phyloP scores from a whole-genome alignment of 2,329 filamentous ascomycete species.

The Trichophyton rubrum region DNA sequence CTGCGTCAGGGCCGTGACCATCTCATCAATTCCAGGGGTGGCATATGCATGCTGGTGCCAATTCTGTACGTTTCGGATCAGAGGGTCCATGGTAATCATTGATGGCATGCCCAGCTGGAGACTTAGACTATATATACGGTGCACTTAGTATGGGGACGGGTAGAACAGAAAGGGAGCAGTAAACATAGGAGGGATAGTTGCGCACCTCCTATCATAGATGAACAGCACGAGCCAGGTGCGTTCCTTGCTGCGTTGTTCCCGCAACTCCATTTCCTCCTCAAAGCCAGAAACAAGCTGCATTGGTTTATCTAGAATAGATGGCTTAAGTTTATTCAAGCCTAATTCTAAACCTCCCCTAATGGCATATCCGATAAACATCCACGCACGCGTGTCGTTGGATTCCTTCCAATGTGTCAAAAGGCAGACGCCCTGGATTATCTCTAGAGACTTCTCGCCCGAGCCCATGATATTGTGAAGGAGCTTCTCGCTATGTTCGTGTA shows the following conservation, averaged over 20 bases:
- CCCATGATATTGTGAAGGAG: slow-evolving; percentile 21
- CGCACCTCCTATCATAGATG: slow-evolving; percentile 31
- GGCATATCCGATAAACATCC: slow-evolving; percentile 30
- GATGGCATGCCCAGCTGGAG: slow-evolving; percentile 32
- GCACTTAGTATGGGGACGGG: not conserved
- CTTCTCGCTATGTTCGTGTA: slow-evolving; percentile 22
- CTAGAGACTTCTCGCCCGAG: slow-evolving; percentile 26
- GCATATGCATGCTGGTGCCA: slow-evolving; percentile 25
- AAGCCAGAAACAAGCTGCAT: not conserved
- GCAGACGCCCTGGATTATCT: slow-evolving; percentile 29
- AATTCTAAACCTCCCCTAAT: slow-evolving; percentile 33
- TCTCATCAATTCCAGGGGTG: slow-evolving; percentile 21
- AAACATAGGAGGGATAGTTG: not conserved
- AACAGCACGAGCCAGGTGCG: slow-evolving; percentile 30
- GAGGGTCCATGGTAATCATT: slow-evolving; percentile 31
- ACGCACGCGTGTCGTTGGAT: slow-evolving; percentile 30
- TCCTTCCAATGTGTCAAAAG: slow-evolving; percentile 34
- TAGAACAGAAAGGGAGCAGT: not conserved
- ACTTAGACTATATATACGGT: slow-evolving; percentile 23
- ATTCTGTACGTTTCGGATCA: slow-evolving; percentile 26
- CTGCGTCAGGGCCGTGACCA: slow-evolving; percentile 28
- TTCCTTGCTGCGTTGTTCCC: slow-evolving; percentile 26
- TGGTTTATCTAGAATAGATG: slow-evolving; percentile 10
- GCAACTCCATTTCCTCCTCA: slow-evolving; percentile 12
- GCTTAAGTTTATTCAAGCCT: slow-evolving; percentile 15